Evolutionary conservation across 2,329 filamentous ascomycete species (phyloP).

Genomic region (Penicillium sp.): DNA sequence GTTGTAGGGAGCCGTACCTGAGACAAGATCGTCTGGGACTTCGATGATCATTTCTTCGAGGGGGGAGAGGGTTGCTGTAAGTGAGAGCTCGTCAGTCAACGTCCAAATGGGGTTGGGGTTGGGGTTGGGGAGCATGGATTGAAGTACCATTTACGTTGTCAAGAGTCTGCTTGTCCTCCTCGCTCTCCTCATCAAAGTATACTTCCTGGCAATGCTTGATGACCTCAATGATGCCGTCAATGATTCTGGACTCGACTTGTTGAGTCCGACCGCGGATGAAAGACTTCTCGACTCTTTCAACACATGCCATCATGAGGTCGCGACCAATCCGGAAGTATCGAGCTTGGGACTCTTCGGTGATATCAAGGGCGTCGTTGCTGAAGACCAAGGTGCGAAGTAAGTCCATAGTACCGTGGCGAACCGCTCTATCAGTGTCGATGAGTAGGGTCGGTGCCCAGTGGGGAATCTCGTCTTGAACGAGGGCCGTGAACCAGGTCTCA

Average conservation of each 20-base stretch:
- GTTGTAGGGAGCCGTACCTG: constrained; percentile 32
- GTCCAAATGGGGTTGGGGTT: not conserved
- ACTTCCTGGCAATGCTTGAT: constrained; percentile 37
- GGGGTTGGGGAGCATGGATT: not conserved
- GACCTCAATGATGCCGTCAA: constrained; percentile 37
- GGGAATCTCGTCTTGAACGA: constrained; percentile 41
- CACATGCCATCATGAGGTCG: constrained; percentile 29
- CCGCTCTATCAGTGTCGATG: constrained; percentile 46
- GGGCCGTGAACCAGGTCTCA: constrained; percentile 31
- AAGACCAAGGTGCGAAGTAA: constrained; percentile 44
- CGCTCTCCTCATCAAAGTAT: constrained; percentile 36
- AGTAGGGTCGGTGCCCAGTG: constrained; percentile 52
- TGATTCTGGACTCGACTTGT: constrained; percentile 32
- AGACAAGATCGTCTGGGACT: constrained; percentile 37
- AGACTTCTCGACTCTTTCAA: constrained; percentile 32
- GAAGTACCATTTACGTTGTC: constrained; percentile 35
- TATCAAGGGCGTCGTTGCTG: constrained; percentile 24
- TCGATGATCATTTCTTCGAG: constrained; percentile 37
- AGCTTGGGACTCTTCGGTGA: constrained; percentile 23
- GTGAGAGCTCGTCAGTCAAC: constrained; percentile 4
- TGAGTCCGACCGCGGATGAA: constrained; percentile 27
- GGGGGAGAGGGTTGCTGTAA: constrained; percentile 28
- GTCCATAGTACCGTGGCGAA: constrained; percentile 45
- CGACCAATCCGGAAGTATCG: constrained; percentile 30
- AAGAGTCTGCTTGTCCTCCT: constrained; percentile 35